Evolutionary conservation across 441 rosid genomes (phyloP), one percentile per base, ranked within the genome.

Genomic region (Croton setiger): DNA sequence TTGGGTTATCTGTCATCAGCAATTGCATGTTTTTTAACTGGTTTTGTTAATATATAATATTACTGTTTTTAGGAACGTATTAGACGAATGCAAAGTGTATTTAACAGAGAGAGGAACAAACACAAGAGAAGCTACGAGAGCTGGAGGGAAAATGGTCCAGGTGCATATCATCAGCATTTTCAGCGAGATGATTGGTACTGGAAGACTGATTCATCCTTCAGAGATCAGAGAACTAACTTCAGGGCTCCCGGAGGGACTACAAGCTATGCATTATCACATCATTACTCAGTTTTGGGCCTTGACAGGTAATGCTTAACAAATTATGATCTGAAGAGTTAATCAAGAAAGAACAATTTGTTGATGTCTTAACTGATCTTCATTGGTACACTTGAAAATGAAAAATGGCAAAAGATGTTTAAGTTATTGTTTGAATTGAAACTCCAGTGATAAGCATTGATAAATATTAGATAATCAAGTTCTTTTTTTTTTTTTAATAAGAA

Each of bases 161-260:
- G 82, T 76, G 84, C 86, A 18, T 82, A 88, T 83, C 86, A 86
- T 81, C 97, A 94, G 66, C 90, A 90, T 62, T 90, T 81, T 76
- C 99, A 94, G 85, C 87, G 93, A 48, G 91, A 95, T 73, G 98
- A 95, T 84, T 92, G 99, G 97, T 90, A 95, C 78, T 92, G 97
- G 98, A 92, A 95, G 67, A 72, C 89, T 8, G 88, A 94, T 44
- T 43, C 90, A 53, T 82, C 97, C 17, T 85, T 66, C 79, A 83
- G 81, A 77, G 82, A 87, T 75, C 92, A 83, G 64, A 80, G 81
- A 67, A 85, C 86, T 63, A 86, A 83, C 77, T 78, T 72, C 75
- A 80, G 85, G 75, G 83, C 87, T 79, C 82, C 85, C 17, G 84
- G 83, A 69, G 87, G 86, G 60, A 72, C 72, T 77, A 76, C 82